Percentiles rank a stretch among this genome's conserved stretches.
Conservation (phyloP, 352 stramenopile genomes). For the Globisporangium spinosum region DNA sequence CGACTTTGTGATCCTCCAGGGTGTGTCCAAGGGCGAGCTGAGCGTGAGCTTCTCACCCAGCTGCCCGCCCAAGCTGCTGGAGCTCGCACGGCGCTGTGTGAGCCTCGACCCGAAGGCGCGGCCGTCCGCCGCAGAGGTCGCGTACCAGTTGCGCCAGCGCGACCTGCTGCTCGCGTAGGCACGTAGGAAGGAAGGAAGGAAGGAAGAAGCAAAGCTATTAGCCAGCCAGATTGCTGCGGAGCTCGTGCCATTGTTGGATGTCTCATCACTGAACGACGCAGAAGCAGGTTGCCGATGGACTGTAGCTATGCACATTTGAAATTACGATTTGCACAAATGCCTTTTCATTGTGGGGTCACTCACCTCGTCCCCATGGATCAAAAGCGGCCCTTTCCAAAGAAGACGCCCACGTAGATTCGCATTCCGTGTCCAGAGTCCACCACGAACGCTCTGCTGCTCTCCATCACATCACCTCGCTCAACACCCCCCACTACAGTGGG, state of each 20-base stretch:
- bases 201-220: background rate
- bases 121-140: conserved; percentile 47
- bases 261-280: background rate
- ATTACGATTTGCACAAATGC: background rate
- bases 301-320: background rate
- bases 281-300: background rate
- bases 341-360: background rate
- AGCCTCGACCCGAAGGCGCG: conserved; percentile 47
- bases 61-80: conserved; percentile 42
- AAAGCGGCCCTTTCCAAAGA: background rate
- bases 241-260: background rate
- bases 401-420: background rate
- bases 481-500: background rate
- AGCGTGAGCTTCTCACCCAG: conserved; percentile 33
- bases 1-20: conserved; percentile 58
- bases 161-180: conserved; percentile 41
- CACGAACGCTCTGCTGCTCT: background rate
- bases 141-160: conserved; percentile 55
- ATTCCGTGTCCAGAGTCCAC: no score
- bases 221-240: background rate
- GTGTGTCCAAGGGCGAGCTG: conserved; percentile 42
- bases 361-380: background rate
- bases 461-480: background rate
- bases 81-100: conserved; percentile 50
- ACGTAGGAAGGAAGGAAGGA: background rate